Evolutionary conservation across 768 basidiomycete species (phyloP), one percentile per base, ranked within the genome.

Genomic region (Leccinum longicurvipes): DNA sequence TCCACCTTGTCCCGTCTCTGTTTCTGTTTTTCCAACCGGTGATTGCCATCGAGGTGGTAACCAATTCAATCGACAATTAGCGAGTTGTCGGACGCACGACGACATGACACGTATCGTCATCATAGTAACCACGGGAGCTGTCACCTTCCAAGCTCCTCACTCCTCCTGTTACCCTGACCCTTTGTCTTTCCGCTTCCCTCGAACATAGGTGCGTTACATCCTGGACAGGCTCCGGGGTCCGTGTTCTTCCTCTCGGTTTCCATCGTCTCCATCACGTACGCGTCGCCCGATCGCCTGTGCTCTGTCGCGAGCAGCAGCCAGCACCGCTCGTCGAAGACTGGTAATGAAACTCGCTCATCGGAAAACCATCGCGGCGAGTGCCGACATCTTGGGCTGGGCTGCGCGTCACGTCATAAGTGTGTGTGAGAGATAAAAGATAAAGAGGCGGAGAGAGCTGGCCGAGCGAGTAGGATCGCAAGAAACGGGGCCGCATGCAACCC

Each of bases 401-500:
- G n/a, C n/a, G 36, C n/a, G 3, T 19, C 10, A 24, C 4, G 45
- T 25, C 28, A 23, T 3, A 45, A 23, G 10, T 25, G n/a, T n/a
- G n/a, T 12, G 44, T 19, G 17, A 28, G n/a, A n/a, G n/a, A n/a
- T n/a, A n/a, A n/a, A 14, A 17, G 25, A 27, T 19, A 39, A 10
- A 39, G n/a, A n/a, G n/a, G n/a, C 7, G 9, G 28, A 39, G n/a
- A 39, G n/a, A 47, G 46, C 19, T 47, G 6, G 34, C 5, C 36
- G 25, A 42, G 14, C 56, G 31, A 57, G 42, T 53, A 48, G 41
- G 56, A 53, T 57, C 42, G 28, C 34, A 10, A 34, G 42, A 34
- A 39, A 39, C 36, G n/a, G 9, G n/a, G 4, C 34, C n/a, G 27
- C 14, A 32, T 32, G 31, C 14, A 10, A 28, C 31, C n/a, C 14